Conservation (phyloP, 108 stramenopile species). For the Cafeteria roenbergensis region DNA sequence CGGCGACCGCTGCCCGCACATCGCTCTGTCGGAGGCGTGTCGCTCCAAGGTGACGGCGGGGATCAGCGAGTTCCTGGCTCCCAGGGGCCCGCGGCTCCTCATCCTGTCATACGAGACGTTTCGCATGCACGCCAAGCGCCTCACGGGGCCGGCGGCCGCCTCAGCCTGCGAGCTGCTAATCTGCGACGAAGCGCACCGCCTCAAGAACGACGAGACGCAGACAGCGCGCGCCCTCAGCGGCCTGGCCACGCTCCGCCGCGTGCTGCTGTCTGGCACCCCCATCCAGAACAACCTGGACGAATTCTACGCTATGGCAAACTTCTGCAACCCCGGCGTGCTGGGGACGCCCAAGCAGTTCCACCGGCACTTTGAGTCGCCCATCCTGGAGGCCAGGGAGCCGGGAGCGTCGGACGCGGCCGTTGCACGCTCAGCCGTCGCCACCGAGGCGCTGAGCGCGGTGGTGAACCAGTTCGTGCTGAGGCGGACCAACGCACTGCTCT, state of each 20-base stretch:
- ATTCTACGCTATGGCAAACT: slow-evolving; percentile 94
- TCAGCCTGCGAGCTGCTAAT: slow-evolving; percentile 72
- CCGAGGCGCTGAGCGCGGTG: slow-evolving; percentile 67
- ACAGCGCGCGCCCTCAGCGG: slow-evolving; percentile 66
- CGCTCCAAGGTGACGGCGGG: slow-evolving; percentile 64
- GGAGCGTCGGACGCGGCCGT: slow-evolving; percentile 75
- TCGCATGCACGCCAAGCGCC: slow-evolving; percentile 64
- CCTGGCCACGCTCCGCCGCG: slow-evolving; percentile 66
- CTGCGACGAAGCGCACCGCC: slow-evolving; percentile 92
- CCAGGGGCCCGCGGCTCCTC: slow-evolving; percentile 63
- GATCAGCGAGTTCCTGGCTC: slow-evolving; percentile 61
- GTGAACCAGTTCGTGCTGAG: slow-evolving; percentile 90
- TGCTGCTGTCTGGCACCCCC: slow-evolving; percentile 83
- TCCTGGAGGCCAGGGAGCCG: slow-evolving; percentile 81
- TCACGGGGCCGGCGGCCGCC: slow-evolving; percentile 46
- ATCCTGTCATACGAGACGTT: slow-evolving; percentile 85
- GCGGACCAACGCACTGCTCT: slow-evolving; percentile 86
- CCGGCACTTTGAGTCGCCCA: slow-evolving; percentile 57
- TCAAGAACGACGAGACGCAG: slow-evolving; percentile 91
- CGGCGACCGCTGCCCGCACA: slow-evolving; percentile 33
- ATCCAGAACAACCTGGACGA: slow-evolving; percentile 88
- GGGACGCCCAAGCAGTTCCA: slow-evolving; percentile 74
- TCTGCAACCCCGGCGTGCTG: slow-evolving; percentile 74
- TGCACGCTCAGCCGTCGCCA: slow-evolving; percentile 59
- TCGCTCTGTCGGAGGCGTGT: slow-evolving; percentile 70